Percentiles rank a stretch among this genome's conserved stretches.
phyloP scores from a whole-genome alignment of 202 grass and related monocot species.

The Carex arenaria region DNA sequence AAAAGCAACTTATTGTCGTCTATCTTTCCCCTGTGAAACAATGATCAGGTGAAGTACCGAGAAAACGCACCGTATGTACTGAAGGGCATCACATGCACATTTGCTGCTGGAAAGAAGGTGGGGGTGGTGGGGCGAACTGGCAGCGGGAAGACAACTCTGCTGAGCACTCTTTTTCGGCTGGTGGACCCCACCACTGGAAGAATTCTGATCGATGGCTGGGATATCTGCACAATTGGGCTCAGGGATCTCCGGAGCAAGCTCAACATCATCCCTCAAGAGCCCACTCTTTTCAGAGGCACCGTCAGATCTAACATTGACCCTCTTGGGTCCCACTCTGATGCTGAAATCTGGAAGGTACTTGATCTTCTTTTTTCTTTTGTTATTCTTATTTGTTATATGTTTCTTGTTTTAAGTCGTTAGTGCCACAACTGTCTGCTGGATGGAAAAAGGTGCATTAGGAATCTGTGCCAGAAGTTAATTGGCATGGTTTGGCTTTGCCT shows the following conservation, averaged over 20 bases:
- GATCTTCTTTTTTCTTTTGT: neutral
- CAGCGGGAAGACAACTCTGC: conserved; percentile 75
- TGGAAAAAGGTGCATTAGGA: neutral
- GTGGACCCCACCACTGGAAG: conserved; percentile 53
- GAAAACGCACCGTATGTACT: conserved; percentile 45
- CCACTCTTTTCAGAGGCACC: conserved; percentile 76
- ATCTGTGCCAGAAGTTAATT: neutral
- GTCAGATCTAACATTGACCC: conserved; percentile 74
- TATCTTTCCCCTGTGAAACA: conserved; percentile 3
- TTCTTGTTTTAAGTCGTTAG: neutral
- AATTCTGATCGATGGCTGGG: conserved; percentile 64
- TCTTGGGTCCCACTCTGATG: conserved; percentile 45
- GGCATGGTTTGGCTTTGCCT: neutral
- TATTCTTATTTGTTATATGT: neutral
- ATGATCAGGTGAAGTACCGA: conserved; percentile 66
- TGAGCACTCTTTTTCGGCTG: conserved; percentile 62
- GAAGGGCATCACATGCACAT: conserved; percentile 79
- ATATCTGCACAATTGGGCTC: conserved; percentile 70
- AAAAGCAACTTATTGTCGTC: neutral
- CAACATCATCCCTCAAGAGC: conserved; percentile 83
- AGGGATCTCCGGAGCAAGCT: conserved; percentile 76
- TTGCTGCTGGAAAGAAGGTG: conserved; percentile 55
- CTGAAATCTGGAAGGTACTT: conserved; percentile 77
- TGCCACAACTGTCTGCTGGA: neutral
- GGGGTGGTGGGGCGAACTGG: conserved; percentile 86